Evolutionary conservation across 768 basidiomycete genomes (phyloP), one percentile per base, ranked within the genome.

Genomic region (Phanerodontia chrysosporium): DNA sequence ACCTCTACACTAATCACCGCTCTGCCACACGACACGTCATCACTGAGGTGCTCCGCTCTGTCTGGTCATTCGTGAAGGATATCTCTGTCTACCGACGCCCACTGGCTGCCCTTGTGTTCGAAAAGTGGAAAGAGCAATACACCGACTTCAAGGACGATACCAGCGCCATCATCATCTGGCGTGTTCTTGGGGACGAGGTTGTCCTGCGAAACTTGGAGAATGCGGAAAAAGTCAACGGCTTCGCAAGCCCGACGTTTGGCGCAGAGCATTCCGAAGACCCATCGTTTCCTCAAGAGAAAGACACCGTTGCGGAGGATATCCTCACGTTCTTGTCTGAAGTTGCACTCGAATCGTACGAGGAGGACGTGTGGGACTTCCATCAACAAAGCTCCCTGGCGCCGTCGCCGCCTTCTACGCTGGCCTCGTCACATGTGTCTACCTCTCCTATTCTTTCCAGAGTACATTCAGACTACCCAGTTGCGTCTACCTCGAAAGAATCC

Each of bases 11-110:
- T 0, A 27, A 61, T 2, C 58, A 73, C 2, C 72, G 83, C 16
- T 82, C 84, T 0, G 59, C 77, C 18, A 87, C 89, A 2, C 75
- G 86, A 22, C 66, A 74, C 36, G 80, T 82, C 18, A 74, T 85
- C 53, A 80, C 90, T 76, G 75, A 79, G 21, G 75, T 81, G 1
- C 73, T 92, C 32, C 76, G 83, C 56, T 69, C 68, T 10, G 83
- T 85, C 1, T 89, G 88, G 64, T 81, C 85, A 14, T 81, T 80
- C 29, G 78, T 92, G 39, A 83, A 79, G 66, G 90, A 91, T 62
- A 86, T 90, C 76, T 80, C 78, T 30, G 72, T 74, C 12, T 89
- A 91, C 68, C 78, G 90, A 42, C 76, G 77, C 54, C 73, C 76
- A 14, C 68, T 83, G 16, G 78, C 76, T 0, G 76, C 82, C 53